phyloP scores from a whole-genome alignment of 2,329 filamentous ascomycete species.

The Raffaelea albimanens region DNA sequence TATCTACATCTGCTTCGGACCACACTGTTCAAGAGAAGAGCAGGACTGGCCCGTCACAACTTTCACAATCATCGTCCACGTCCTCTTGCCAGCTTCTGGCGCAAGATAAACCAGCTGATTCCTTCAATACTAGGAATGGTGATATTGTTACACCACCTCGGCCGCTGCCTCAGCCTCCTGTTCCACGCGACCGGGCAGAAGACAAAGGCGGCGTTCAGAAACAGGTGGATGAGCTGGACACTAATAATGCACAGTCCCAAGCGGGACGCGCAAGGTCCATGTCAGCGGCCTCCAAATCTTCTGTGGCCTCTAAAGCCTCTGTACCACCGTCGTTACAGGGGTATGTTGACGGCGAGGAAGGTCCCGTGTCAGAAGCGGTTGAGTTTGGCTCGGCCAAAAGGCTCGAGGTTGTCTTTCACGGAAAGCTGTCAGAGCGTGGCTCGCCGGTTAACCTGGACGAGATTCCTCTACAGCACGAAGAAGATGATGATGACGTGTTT shows the following conservation, averaged over 20 bases:
- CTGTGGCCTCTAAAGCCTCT: slow-evolving; percentile 11
- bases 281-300: slow-evolving; percentile 10
- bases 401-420: slow-evolving; percentile 1
- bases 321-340: slow-evolving; percentile 8
- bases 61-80: too few species aligned
- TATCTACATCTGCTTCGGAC: too few species aligned
- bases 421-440: background rate
- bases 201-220: background rate
- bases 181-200: background rate
- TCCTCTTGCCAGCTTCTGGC: too few species aligned
- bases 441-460: background rate
- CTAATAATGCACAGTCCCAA: too few species aligned
- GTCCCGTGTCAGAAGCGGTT: background rate
- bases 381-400: slow-evolving; percentile 5
- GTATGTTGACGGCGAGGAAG: slow-evolving; percentile 6
- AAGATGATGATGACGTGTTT: background rate
- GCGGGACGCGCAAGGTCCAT: background rate
- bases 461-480: background rate
- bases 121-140: too few species aligned
- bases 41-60: too few species aligned
- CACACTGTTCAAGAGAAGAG: too few species aligned
- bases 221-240: too few species aligned
- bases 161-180: background rate
- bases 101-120: too few species aligned
- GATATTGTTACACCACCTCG: too few species aligned